Conservation (phyloP, 257 asterid species). For the Fraxinus anomala region DNA sequence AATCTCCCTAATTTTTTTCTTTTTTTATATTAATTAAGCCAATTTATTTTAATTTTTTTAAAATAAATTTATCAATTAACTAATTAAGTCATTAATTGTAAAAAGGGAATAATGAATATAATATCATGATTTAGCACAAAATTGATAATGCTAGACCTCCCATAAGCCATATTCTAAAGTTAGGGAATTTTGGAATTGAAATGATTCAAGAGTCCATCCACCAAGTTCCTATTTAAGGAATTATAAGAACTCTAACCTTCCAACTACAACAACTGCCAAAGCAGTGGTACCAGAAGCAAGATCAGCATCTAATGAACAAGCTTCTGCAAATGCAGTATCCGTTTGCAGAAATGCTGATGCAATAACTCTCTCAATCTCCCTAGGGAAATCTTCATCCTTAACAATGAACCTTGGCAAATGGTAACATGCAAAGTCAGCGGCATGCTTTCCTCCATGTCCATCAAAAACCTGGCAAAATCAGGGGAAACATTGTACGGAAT, state of each 20-base stretch:
- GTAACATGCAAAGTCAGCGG: constrained; percentile 87
- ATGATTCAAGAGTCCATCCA: not conserved
- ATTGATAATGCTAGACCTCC: no score
- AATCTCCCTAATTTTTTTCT: no score
- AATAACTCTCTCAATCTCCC: constrained; percentile 67
- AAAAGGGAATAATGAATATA: not conserved
- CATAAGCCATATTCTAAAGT: no score
- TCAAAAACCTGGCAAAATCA: constrained; percentile 73
- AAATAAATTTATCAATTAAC: no score
- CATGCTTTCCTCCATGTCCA: constrained; percentile 99
- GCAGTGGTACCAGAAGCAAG: constrained; percentile 99
- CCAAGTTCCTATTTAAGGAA: not conserved
- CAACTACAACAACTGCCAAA: constrained; percentile 77
- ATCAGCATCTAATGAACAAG: constrained; percentile 73
- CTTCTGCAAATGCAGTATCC: constrained; percentile 87
- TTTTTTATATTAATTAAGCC: no score
- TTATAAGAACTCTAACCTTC: constrained; percentile 57
- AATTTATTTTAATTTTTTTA: no score
- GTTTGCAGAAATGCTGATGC: constrained; percentile 83
- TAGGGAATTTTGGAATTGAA: not conserved
- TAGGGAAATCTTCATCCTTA: constrained; percentile 72
- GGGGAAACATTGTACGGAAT: not conserved
- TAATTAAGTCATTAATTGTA: no score
- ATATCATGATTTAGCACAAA: not conserved
- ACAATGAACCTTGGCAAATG: constrained; percentile 81